phyloP scores from a whole-genome alignment of 495 filamentous ascomycete genomes.

The Talaromyces adpressus region DNA sequence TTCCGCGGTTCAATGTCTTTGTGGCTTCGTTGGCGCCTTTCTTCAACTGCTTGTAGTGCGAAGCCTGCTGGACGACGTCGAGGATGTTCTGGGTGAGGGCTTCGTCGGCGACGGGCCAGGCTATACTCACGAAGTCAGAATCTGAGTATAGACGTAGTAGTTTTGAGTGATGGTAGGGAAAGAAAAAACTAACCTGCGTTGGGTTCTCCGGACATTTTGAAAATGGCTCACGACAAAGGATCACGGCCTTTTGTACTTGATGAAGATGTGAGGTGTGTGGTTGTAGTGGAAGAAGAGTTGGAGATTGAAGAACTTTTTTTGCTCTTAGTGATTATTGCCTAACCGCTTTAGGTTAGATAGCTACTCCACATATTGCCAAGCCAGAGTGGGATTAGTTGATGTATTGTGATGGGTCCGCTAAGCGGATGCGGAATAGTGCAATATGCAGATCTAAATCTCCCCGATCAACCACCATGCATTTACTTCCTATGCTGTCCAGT shows the following conservation, averaged over 20 bases:
- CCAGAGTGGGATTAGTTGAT: background rate
- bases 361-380: background rate
- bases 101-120: slow-evolving; percentile 86
- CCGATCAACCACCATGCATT: too few species aligned
- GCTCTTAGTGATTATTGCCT: background rate
- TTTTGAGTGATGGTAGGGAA: too few species aligned
- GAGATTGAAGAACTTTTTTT: slow-evolving; percentile 17
- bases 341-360: background rate
- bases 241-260: slow-evolving; percentile 30
- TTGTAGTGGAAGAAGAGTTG: slow-evolving; percentile 8
- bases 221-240: slow-evolving; percentile 37
- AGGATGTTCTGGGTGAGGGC: slow-evolving; percentile 72
- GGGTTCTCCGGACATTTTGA: slow-evolving; percentile 34
- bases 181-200: slow-evolving; percentile 25
- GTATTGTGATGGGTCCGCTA: background rate
- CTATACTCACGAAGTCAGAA: slow-evolving; percentile 27
- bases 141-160: too few species aligned
- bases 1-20: slow-evolving; percentile 85
- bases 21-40: slow-evolving; percentile 73
- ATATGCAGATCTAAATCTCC: background rate
- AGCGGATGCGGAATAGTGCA: background rate
- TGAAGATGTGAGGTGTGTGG: slow-evolving; percentile 6
- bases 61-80: slow-evolving; percentile 81
- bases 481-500: too few species aligned
- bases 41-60: slow-evolving; percentile 80